phyloP scores from a whole-genome alignment of 305 asterid species.

The Fraxinus dipetala region DNA sequence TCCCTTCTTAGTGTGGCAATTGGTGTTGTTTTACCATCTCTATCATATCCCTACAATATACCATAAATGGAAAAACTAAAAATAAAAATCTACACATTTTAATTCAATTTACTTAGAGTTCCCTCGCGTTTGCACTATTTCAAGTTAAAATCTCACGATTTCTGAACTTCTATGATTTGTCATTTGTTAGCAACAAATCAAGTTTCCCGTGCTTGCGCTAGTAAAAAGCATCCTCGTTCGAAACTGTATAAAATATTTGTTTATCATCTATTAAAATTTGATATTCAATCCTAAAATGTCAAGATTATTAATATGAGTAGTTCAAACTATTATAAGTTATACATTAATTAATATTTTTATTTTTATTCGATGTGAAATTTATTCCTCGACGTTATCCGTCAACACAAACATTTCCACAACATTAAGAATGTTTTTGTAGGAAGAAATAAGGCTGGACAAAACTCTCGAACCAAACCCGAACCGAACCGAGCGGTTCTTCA shows the following conservation, averaged over 20 bases:
- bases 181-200: neutral
- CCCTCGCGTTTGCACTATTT: neutral
- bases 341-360: neutral
- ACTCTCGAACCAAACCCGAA: too few species aligned
- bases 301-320: too few species aligned
- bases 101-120: neutral
- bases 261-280: neutral
- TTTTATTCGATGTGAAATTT: neutral
- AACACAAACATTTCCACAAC: neutral
- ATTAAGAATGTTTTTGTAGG: neutral
- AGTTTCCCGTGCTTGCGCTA: neutral
- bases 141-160: neutral
- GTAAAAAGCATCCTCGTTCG: neutral
- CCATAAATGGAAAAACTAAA: neutral
- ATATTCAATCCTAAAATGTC: too few species aligned
- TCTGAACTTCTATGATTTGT: neutral
- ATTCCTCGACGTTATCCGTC: neutral
- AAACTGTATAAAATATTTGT: neutral
- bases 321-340: neutral
- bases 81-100: neutral
- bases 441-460: neutral
- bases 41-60: neutral
- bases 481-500: too few species aligned
- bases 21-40: slow-evolving; percentile 14
- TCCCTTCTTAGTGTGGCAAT: slow-evolving; percentile 20